These are phyloP conservation scores for Lachnellula arida DNA, from an alignment of 2,329 filamentous ascomycete species.

Conservation along the genomic window DNA sequence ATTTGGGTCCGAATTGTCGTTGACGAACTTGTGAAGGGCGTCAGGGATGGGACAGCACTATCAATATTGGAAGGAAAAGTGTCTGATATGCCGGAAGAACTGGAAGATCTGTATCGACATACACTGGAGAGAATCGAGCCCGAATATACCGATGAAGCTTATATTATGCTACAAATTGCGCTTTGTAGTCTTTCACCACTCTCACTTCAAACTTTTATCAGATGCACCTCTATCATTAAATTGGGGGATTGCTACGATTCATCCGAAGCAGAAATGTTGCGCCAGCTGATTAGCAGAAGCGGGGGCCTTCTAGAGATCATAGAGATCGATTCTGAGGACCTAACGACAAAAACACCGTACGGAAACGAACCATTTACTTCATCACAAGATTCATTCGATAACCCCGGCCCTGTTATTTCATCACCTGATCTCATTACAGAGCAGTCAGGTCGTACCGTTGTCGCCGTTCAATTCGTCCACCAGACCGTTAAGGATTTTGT, in stretches of 20 bases:
- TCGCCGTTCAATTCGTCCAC: constrained; percentile 10
- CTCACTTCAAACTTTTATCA: constrained; percentile 7
- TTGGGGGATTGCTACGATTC: not conserved
- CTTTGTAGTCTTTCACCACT: constrained; percentile 12
- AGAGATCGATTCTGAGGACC: not conserved
- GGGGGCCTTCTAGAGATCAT: constrained; percentile 12
- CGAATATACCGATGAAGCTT: constrained; percentile 14
- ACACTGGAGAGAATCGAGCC: constrained; percentile 12
- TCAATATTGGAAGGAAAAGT: constrained; percentile 6
- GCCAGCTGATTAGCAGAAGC: constrained; percentile 5
- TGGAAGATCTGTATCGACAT: constrained; percentile 17
- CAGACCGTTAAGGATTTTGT: constrained; percentile 14
- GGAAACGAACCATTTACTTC: too few species aligned
- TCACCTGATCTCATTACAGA: too few species aligned
- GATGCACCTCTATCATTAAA: not conserved
- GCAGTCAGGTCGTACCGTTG: too few species aligned
- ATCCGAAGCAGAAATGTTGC: not conserved
- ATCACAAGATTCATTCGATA: too few species aligned
- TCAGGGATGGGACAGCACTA: constrained; percentile 12
- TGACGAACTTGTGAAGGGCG: constrained; percentile 6
- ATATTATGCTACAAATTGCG: constrained; percentile 21
- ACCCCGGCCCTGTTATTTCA: too few species aligned
- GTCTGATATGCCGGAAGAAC: constrained; percentile 12
- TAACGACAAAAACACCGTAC: too few species aligned
- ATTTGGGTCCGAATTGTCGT: constrained; percentile 5